phyloP scores from a whole-genome alignment of 495 filamentous ascomycete genomes.

The Evernia prunastri region DNA sequence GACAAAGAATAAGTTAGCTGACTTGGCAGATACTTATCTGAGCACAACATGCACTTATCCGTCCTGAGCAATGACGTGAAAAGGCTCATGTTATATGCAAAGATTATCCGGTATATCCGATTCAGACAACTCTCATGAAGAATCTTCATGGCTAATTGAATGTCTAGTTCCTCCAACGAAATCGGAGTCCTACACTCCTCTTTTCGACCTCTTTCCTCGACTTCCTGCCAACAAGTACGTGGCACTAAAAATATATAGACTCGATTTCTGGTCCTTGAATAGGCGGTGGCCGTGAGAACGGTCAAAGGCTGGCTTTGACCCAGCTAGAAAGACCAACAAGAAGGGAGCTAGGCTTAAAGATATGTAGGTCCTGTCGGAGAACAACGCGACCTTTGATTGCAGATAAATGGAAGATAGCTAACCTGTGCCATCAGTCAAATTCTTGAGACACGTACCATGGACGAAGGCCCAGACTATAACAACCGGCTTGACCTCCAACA shows the following conservation, averaged over 20 bases:
- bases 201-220: background rate
- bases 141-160: background rate
- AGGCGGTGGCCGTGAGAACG: background rate
- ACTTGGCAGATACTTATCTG: background rate
- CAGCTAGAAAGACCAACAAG: slow-evolving; percentile 5
- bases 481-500: background rate
- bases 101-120: background rate
- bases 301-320: background rate
- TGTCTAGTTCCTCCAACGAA: background rate
- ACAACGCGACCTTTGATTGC: background rate
- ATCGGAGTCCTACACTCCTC: background rate
- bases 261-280: no score
- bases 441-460: background rate
- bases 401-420: background rate
- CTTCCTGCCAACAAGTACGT: background rate
- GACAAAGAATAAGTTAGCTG: background rate
- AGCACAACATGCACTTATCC: background rate
- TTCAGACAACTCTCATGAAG: background rate
- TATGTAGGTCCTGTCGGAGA: background rate
- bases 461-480: background rate
- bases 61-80: background rate
- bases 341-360: background rate
- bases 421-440: background rate
- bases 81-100: background rate
- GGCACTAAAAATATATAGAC: slow-evolving; percentile 1